These are phyloP conservation scores for Exophiala viscosa DNA, from an alignment of 2,329 filamentous ascomycete species.

Conservation along the genomic window DNA sequence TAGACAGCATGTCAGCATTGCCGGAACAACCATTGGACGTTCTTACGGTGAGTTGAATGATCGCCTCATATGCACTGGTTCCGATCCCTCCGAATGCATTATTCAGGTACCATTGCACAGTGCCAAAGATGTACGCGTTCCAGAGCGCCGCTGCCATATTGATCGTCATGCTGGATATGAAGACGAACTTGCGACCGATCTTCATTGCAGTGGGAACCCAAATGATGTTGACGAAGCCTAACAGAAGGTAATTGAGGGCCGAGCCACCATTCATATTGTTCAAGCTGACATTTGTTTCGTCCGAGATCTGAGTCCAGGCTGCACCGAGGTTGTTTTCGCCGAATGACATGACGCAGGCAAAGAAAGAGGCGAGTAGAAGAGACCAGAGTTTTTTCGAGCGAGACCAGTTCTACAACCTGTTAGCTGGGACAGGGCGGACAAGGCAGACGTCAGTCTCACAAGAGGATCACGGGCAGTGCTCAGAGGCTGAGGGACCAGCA, in stretches of 20 bases:
- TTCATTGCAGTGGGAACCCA: not conserved
- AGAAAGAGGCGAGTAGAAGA: not conserved
- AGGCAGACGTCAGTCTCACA: not conserved
- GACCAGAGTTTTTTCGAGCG: constrained; percentile 1
- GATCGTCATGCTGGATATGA: not conserved
- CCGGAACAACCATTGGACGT: not conserved
- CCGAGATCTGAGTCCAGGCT: not conserved
- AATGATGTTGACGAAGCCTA: not conserved
- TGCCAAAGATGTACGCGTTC: not conserved
- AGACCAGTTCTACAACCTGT: not conserved
- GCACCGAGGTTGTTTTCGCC: not conserved
- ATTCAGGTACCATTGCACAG: not conserved
- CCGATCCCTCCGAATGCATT: not conserved
- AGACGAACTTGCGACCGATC: not conserved
- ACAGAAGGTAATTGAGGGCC: not conserved
- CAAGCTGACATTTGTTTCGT: not conserved
- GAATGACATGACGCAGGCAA: not conserved
- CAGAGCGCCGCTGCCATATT: not conserved
- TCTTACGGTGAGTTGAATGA: not conserved
- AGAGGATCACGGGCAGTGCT: not conserved
- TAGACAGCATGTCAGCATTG: not conserved
- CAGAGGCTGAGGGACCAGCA: not conserved
- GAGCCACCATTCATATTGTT: not conserved
- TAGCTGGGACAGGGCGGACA: not conserved
- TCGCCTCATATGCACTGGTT: not conserved